Base-by-base conservation (phyloP, 2,329 filamentous ascomycete species). In the Didymella sp. region DNA sequence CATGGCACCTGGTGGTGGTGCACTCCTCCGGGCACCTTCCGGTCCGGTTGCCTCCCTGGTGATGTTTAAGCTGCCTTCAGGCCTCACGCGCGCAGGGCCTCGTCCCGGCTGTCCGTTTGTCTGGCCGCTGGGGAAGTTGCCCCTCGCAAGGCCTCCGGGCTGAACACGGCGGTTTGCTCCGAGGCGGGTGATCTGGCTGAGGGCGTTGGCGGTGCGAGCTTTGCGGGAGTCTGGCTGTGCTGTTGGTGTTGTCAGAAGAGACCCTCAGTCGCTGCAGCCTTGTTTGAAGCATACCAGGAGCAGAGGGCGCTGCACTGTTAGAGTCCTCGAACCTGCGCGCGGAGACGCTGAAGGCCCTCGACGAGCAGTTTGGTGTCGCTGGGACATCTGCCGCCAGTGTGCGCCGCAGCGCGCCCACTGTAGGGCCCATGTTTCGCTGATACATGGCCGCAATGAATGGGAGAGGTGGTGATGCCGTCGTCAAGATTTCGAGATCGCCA, bases 371-470 rank as follows among this genome's bases (percentile, higher is more conserved):
- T 21, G 63, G 45, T 25, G 59, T n/a, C 9, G 56, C 33, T n/a
- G 60, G 27, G 38, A 64, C 63, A 24, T 73, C 68, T 21, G 51
- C 60, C 24, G 43, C 31, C 2, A 74, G 30, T 9, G 63, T 65
- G 37, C 68, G 68, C 56, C 68, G 49, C 45, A 74, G 56, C 17
- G 62, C 61, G 56, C 72, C 71, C 66, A 72, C 61, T 52, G 73
- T 70, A n/a, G 73, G 68, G 70, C 68, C 71, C 53, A 73, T 58
- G 48, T 69, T 67, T 63, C 67, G 71, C 57, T 72, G 71, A 54
- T 71, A 70, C 73, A 76, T 76, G 67, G 60, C 61, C 62, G 62
- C 58, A 56, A 62, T 61, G 52, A 60, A 65, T 64, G 60, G 42
- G 21, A 33, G 55, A 37, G 31, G 19, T 33, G 28, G 37, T 51